Conservation (phyloP, 306 rosid species). For the Purshia tridentata region DNA sequence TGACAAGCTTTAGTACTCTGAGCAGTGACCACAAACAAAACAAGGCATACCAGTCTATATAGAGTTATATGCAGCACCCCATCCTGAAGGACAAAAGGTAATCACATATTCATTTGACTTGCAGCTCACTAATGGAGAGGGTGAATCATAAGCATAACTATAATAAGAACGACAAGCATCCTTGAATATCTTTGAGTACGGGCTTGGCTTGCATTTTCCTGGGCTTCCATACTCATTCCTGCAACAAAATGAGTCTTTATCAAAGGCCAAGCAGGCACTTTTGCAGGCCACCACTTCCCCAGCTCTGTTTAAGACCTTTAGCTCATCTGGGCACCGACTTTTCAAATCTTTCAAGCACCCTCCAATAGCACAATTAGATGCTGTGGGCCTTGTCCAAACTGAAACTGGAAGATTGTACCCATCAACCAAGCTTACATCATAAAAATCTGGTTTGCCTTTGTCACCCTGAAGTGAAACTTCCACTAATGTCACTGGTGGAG, state of each 20-base stretch:
- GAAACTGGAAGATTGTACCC: constrained; percentile 76
- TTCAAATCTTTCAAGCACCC: constrained; percentile 67
- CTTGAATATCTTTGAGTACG: constrained; percentile 78
- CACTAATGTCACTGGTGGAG: constrained; percentile 77
- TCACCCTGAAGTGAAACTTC: constrained; percentile 62
- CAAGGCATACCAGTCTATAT: constrained; percentile 16
- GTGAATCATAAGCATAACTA: constrained; percentile 75
- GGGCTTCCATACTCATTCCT: constrained; percentile 63
- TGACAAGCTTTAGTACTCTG: no score
- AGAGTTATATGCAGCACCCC: constrained; percentile 42
- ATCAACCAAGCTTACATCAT: constrained; percentile 82
- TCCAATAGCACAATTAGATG: constrained; percentile 45
- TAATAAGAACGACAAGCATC: constrained; percentile 70
- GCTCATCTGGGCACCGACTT: constrained; percentile 55
- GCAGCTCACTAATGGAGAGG: constrained; percentile 66
- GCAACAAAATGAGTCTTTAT: constrained; percentile 67
- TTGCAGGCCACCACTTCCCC: constrained; percentile 78
- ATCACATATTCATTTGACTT: constrained; percentile 46
- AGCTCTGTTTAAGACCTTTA: constrained; percentile 40
- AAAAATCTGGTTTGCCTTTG: constrained; percentile 52
- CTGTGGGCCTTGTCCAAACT: constrained; percentile 28
- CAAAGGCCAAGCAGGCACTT: constrained; percentile 84
- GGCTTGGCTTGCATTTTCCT: constrained; percentile 56
- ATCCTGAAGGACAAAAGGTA: constrained; percentile 71
- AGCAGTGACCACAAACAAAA: not conserved